Evolutionary conservation across 345 rosid genomes (phyloP).

Genomic region (Capsella bursapastoris): DNA sequence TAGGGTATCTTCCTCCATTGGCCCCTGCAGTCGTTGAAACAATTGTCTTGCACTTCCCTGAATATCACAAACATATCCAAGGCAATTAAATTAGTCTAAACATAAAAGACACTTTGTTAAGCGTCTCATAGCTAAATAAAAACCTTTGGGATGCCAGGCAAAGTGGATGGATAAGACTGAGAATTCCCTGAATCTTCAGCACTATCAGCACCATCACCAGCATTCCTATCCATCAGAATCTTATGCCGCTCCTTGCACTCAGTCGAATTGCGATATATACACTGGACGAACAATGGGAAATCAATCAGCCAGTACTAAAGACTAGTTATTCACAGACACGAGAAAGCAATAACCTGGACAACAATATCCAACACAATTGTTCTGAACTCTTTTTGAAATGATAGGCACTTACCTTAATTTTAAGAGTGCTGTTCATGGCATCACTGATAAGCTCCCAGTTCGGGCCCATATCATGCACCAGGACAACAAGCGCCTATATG

Average conservation of each 20-base stretch:
- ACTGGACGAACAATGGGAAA: constrained; percentile 49
- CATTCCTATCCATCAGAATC: constrained; percentile 78
- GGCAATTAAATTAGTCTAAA: constrained; percentile 33
- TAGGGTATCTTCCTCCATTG: constrained; percentile 92
- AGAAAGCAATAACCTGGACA: too few species aligned
- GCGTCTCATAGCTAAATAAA: constrained; percentile 17
- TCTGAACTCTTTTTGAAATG: too few species aligned
- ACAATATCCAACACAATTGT: too few species aligned
- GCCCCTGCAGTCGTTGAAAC: constrained; percentile 96
- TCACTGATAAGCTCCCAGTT: constrained; percentile 99
- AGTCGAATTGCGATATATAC: constrained; percentile 81
- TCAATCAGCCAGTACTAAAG: constrained; percentile 27
- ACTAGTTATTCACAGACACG: constrained; percentile 11
- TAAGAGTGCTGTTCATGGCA: constrained; percentile 86
- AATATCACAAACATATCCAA: constrained; percentile 40
- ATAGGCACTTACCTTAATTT: constrained; percentile 69
- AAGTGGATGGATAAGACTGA: constrained; percentile 96
- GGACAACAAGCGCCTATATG: constrained; percentile 93
- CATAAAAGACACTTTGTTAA: constrained; percentile 39
- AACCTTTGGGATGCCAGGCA: constrained; percentile 99
- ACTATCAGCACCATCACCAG: constrained; percentile 97
- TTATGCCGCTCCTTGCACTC: constrained; percentile 99
- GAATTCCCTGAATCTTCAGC: constrained; percentile 99
- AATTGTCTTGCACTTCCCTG: constrained; percentile 99
- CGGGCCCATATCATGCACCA: constrained; percentile 99